A percentile compares a stretch with the other conserved stretches of the same genome.
These are phyloP conservation scores for Corinectria fuckeliana DNA, from an alignment of 2,329 filamentous ascomycete species.

Conservation along the genomic window DNA sequence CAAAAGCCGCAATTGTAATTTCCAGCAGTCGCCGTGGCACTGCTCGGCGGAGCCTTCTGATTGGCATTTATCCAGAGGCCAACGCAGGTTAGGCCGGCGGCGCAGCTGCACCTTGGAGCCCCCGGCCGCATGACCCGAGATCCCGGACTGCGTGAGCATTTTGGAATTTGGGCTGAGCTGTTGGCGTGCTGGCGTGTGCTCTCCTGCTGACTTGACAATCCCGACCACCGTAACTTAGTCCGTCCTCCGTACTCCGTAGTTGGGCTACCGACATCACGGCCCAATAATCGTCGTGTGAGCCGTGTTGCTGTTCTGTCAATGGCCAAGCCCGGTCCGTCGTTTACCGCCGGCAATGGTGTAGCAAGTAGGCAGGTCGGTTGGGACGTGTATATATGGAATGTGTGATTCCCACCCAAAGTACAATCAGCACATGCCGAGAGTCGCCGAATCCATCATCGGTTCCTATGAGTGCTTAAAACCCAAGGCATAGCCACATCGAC, in stretches of 20 bases:
- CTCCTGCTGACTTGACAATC: conserved; percentile 1
- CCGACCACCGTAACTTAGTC: neutral
- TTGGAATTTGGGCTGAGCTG: conserved; percentile 5
- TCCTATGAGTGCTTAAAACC: neutral
- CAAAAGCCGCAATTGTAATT: conserved; percentile 19
- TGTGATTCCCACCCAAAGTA: conserved; percentile 11
- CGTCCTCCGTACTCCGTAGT: too few relatives aligned
- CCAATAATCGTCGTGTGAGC: neutral
- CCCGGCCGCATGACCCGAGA: neutral
- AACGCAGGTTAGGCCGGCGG: conserved; percentile 7
- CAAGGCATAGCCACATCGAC: neutral
- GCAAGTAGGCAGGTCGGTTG: neutral
- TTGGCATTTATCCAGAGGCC: conserved; percentile 11
- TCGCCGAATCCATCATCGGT: neutral
- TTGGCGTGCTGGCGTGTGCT: neutral
- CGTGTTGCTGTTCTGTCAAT: neutral
- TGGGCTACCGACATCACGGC: neutral
- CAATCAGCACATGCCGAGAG: neutral
- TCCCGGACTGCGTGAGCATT: neutral
- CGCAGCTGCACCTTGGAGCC: neutral
- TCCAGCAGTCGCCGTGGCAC: neutral
- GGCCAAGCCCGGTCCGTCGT: neutral
- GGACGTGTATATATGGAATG: neutral
- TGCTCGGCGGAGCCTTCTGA: neutral
- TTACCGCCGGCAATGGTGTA: neutral